These are phyloP conservation scores for Melastoma malabathricum DNA, from an alignment of 345 rosid genomes.

Conservation along the genomic window DNA sequence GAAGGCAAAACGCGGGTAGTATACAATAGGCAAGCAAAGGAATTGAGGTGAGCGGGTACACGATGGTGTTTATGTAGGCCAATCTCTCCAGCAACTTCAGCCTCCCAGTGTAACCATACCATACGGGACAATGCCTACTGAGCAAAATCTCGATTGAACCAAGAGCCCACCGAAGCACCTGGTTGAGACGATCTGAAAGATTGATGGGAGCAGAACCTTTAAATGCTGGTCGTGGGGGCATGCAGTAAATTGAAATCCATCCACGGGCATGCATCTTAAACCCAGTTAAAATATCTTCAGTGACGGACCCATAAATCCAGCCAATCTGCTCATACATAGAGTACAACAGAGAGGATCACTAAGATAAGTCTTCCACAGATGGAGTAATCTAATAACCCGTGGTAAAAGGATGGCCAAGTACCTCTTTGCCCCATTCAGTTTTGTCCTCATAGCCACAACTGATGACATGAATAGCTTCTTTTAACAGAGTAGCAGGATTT, in stretches of 20 bases:
- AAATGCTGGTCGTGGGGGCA: constrained; percentile 98
- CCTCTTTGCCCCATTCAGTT: constrained; percentile 99
- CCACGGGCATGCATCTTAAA: constrained; percentile 99
- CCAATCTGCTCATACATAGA: constrained; percentile 49
- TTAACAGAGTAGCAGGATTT: constrained; percentile 84
- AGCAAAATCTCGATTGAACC: constrained; percentile 93
- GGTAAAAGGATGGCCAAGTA: constrained; percentile 3
- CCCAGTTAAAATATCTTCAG: constrained; percentile 98
- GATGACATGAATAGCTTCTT: constrained; percentile 98
- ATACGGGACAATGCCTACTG: constrained; percentile 98
- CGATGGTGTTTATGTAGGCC: constrained; percentile 93
- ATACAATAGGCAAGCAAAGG: constrained; percentile 84
- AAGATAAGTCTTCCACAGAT: no score
- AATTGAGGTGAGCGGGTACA: constrained; percentile 86
- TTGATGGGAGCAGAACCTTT: constrained; percentile 99
- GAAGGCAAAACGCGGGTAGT: constrained; percentile 96
- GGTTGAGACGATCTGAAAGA: constrained; percentile 98
- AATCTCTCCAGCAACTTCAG: constrained; percentile 76
- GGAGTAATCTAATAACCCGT: not conserved
- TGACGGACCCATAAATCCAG: constrained; percentile 98
- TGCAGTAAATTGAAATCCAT: constrained; percentile 93
- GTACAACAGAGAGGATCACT: no score
- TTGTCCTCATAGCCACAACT: constrained; percentile 99
- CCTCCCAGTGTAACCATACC: constrained; percentile 91
- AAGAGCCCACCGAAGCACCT: constrained; percentile 99